Conservation (phyloP, 2,329 filamentous ascomycete genomes). For the Aureobasidium sp. region DNA sequence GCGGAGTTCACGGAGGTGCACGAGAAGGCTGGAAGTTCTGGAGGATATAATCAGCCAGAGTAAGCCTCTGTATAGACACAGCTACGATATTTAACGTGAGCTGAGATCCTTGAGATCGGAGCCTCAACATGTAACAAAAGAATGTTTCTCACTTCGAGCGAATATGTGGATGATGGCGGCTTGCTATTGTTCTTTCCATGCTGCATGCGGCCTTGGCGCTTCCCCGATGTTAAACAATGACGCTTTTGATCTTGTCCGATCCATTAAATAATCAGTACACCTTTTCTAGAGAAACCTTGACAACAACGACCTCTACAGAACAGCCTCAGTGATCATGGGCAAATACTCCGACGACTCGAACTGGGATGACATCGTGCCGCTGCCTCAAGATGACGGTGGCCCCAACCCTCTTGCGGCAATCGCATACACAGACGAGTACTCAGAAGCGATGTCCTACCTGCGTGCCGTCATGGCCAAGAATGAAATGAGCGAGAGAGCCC, state of each 20-base stretch:
- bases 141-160: background rate
- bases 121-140: background rate
- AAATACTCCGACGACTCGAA: slow-evolving; percentile 60
- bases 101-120: no score
- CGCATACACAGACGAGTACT: slow-evolving; percentile 82
- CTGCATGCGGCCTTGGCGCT: slow-evolving; percentile 10
- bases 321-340: slow-evolving; percentile 24
- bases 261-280: background rate
- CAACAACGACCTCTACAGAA: background rate
- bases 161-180: background rate
- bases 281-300: background rate
- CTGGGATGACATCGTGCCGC: slow-evolving; percentile 79
- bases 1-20: slow-evolving; percentile 21
- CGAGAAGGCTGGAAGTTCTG: slow-evolving; percentile 32
- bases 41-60: slow-evolving; percentile 19
- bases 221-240: slow-evolving; percentile 7
- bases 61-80: background rate
- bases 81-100: background rate
- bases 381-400: slow-evolving; percentile 75
- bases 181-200: slow-evolving; percentile 11
- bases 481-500: slow-evolving; percentile 71
- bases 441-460: slow-evolving; percentile 87
- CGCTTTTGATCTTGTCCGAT: background rate
- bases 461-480: slow-evolving; percentile 86
- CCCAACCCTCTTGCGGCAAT: slow-evolving; percentile 77